These are phyloP conservation scores for Fusarium neocosmosporiellum DNA, from an alignment of 2,329 filamentous ascomycete species.

Conservation along the genomic window DNA sequence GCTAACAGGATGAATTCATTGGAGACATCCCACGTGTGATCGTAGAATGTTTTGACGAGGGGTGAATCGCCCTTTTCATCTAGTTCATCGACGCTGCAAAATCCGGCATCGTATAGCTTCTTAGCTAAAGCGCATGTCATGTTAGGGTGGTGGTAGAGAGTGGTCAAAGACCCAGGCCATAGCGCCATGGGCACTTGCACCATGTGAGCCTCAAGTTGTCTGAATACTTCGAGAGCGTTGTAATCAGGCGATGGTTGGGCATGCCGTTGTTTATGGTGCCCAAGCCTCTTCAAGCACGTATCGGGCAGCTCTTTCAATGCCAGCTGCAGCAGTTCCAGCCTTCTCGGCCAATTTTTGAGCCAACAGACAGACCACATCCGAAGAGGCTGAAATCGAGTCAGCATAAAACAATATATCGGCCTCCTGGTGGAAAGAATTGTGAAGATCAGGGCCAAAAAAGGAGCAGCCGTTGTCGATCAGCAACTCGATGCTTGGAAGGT, in stretches of 20 bases:
- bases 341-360: background rate
- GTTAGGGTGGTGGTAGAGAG: background rate
- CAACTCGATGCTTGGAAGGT: background rate
- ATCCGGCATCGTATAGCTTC: background rate
- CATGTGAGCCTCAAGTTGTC: background rate
- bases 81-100: background rate
- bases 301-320: background rate
- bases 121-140: background rate
- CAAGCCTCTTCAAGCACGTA: background rate
- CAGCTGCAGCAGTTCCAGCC: background rate
- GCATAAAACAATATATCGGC: background rate
- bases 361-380: background rate
- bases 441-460: background rate
- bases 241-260: background rate
- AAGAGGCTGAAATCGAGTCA: background rate
- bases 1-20: background rate
- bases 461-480: background rate
- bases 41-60: background rate
- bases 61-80: background rate
- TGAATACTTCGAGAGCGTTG: background rate
- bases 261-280: background rate
- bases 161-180: background rate
- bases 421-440: rapidly evolving
- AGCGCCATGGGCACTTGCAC: background rate
- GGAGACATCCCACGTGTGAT: too few relatives aligned